Base-by-base conservation (phyloP, 176 grass and related monocot species). In the Zoysia japonica region DNA sequence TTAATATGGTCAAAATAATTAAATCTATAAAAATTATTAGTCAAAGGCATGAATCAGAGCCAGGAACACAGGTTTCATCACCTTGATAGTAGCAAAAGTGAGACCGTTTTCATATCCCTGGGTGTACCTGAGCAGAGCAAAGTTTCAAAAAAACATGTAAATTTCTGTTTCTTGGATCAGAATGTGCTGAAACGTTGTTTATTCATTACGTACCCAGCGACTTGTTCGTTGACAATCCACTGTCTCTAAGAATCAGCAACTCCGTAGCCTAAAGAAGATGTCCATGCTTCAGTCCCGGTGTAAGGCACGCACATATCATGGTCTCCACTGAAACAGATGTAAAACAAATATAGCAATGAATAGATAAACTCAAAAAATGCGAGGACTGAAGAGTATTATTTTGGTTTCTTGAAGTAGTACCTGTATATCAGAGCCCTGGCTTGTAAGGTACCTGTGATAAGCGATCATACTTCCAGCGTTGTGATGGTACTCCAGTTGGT, bases 221-320 rank as follows among this genome's bases (percentile, higher is more conserved):
- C 89, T 97, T 97, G 95, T 65, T 48, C 65, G 56, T 89, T 83
- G 11, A 86, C 41, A 43, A 72, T 48, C 92, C 95, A 98, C 5
- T 92, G 83, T 55, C 92, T 57, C 95, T 92, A 98, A 2, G 84
- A 85, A 73, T 98, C 92, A 68, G 87, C 38, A 48, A 98, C 63
- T 69, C 64, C 50, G 57, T 94, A 98, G 39, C 90, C 86, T 28
- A 98, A 70, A 3, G 92, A 94, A 66, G 84, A 65, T 13, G 95
- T 98, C 95, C 95, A 98, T 89, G 83, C 92, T 93, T 92, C 62
- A 35, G 6, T 89, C 35, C 95, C 95, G 14, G 92, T 98, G 65
- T 76, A 91, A 65, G 95, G 95, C 65, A 98, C 87, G 79, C 95
- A 94, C 89, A 98, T 94, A 71, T 98, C 95, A 83, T 98, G 95